Conservation (phyloP, 306 rosid species). For the Oxytropis ochrocephala region DNA sequence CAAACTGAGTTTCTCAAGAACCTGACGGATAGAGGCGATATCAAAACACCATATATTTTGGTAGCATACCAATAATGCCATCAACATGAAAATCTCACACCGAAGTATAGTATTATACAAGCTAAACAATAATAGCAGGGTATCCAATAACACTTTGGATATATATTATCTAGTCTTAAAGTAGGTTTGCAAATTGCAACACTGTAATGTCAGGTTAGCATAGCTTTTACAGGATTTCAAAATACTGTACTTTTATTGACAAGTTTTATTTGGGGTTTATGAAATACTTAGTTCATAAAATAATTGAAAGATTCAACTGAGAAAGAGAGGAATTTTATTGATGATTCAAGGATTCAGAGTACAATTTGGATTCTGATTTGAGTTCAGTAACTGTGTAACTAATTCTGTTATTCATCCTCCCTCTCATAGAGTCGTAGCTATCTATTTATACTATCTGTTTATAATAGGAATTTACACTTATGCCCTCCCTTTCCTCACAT, state of each 20-base stretch:
- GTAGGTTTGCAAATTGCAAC: neutral
- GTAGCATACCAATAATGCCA: neutral
- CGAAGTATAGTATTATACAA: neutral
- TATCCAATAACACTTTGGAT: neutral
- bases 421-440: too few relatives aligned
- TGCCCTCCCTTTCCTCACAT: too few relatives aligned
- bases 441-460: too few relatives aligned
- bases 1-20: neutral
- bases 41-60: neutral
- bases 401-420: too few relatives aligned
- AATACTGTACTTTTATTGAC: neutral
- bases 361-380: too few relatives aligned
- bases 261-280: neutral
- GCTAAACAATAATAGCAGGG: neutral
- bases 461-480: too few relatives aligned
- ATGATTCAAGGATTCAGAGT: too few relatives aligned
- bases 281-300: constrained; percentile 4
- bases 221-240: neutral
- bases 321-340: too few relatives aligned
- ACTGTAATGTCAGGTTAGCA: neutral
- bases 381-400: too few relatives aligned
- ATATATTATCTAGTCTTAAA: neutral
- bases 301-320: too few relatives aligned
- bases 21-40: neutral
- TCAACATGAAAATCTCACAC: constrained; percentile 3